Base-by-base conservation (phyloP, 169 alveolate species). In the Plasmodium relictum region DNA sequence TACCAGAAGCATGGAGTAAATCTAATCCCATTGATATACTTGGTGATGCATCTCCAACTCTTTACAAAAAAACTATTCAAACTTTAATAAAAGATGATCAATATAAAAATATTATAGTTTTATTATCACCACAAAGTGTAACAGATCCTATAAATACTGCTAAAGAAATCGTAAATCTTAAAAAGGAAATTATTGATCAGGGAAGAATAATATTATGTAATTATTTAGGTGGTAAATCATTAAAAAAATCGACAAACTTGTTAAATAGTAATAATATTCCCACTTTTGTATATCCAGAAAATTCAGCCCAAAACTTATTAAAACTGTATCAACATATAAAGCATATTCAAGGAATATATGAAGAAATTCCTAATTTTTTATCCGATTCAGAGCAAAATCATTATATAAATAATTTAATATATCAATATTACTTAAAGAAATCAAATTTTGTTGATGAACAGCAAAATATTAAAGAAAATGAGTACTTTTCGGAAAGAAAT, bases 1-100 rank as follows among this genome's bases (percentile, higher is more conserved):
- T 94, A 44, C 96, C 97, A 1, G 63, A 90, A 0, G 93, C 95
- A 61, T 95, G 96, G 95, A 86, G 95, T 83, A 92, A 89, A 37
- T 78, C 92, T 31, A 95, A 95, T 61, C 97, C 97, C 12, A 65
- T 95, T n/a, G 97, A 95, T 48, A 93, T 95, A 63, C 71, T 95
- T 50, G 97, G 97, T 9, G 97, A 95, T 91, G 97, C 97, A 24
- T 85, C 94, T 24, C 95, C 95, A 10, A 63, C 78, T 70, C 80
- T 88, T 62, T 95, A 95, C 91, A 93, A 92, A 56, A 89, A 93
- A 63, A 83, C 94, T 31, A 58, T 95, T 42, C 92, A 88, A 83
- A 71, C 92, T n/a, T 63, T 93, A 61, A 74, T 91, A 62, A 42
- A 71, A 88, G 95, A 93, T 78, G 92, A 89, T 5, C 92, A 92